phyloP scores from a whole-genome alignment of 106 monocot genomes.

The Dendrobium catenatum region DNA sequence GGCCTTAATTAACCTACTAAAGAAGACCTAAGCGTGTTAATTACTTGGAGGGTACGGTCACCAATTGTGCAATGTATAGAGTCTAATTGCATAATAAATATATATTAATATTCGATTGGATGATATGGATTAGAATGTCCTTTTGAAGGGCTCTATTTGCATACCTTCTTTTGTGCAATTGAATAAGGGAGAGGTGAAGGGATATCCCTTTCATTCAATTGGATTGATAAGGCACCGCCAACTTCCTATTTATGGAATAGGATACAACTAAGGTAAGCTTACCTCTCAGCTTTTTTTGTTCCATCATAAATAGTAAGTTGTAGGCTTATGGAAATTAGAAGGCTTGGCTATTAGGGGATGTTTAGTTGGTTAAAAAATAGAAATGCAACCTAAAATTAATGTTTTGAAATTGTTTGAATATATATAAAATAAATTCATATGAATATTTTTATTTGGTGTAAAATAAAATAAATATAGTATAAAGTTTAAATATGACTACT shows the following conservation, averaged over 20 bases:
- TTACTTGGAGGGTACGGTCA: neutral
- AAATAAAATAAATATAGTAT: too few relatives aligned
- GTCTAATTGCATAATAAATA: neutral
- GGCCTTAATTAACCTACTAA: neutral
- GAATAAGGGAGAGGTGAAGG: conserved; percentile 3
- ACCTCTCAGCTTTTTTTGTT: neutral
- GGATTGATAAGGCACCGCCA: neutral
- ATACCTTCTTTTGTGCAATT: neutral
- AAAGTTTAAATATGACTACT: too few relatives aligned
- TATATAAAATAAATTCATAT: too few relatives aligned
- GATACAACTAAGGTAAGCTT: neutral
- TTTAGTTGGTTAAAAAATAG: too few relatives aligned
- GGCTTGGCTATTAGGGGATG: too few relatives aligned
- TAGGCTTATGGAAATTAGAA: too few relatives aligned
- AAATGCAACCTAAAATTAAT: too few relatives aligned
- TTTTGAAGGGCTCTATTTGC: neutral
- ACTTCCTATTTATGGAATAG: neutral
- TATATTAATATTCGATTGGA: neutral
- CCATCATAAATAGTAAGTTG: neutral
- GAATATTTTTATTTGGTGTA: too few relatives aligned
- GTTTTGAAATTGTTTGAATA: too few relatives aligned
- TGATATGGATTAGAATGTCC: neutral
- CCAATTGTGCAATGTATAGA: neutral
- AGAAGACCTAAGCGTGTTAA: neutral
- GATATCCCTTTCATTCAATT: conserved; percentile 4